phyloP scores from a whole-genome alignment of 305 asterid genomes.

The Fraxinus dipetala region DNA sequence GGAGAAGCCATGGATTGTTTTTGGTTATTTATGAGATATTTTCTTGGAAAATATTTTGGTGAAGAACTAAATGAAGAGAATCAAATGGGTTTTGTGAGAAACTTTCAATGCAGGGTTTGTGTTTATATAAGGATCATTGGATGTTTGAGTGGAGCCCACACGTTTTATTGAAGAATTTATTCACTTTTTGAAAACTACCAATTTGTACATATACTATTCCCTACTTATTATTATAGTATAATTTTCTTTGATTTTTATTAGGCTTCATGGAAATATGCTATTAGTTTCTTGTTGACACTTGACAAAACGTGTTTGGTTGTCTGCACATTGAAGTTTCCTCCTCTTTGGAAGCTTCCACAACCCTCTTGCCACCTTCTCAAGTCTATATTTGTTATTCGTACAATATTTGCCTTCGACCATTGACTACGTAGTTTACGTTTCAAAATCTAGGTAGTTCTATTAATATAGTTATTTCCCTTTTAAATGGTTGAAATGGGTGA shows the following conservation, averaged over 20 bases:
- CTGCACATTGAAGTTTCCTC: constrained; percentile 14
- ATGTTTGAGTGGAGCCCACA: background rate
- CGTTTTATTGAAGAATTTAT: background rate
- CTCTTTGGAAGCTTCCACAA: constrained; percentile 1
- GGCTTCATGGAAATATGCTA: background rate
- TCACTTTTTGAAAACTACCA: background rate
- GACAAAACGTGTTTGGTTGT: background rate
- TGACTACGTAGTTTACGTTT: background rate
- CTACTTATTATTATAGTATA: background rate
- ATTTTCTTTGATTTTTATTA: background rate
- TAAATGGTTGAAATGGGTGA: background rate
- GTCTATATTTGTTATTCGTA: background rate
- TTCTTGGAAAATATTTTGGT: background rate
- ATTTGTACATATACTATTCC: background rate
- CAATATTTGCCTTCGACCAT: background rate
- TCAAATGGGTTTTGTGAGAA: background rate
- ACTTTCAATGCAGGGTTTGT: background rate
- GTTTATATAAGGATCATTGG: background rate
- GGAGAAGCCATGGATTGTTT: background rate
- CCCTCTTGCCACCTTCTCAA: background rate
- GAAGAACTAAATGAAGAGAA: background rate
- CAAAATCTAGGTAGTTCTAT: background rate
- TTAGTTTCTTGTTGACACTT: background rate
- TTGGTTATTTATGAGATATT: background rate
- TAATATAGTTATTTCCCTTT: background rate